phyloP scores from a whole-genome alignment of 1,284 basidiomycete genomes.

The Leccinum discolor region DNA sequence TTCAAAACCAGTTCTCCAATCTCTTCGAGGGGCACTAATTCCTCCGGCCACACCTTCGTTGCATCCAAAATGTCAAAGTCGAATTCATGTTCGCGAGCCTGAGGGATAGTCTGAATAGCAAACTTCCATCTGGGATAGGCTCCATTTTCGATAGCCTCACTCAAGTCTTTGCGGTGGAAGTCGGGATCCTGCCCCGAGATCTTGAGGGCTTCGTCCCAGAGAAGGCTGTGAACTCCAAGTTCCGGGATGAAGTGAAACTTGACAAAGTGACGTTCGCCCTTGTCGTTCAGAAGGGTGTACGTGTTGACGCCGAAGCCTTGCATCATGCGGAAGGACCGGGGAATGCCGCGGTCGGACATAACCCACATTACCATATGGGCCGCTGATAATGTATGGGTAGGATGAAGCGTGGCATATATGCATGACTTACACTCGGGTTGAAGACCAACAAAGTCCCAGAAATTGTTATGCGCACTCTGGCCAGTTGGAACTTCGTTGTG shows the following conservation, averaged over 20 bases:
- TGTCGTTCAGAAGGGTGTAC: constrained; percentile 67
- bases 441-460: constrained; percentile 80
- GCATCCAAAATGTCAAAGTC: constrained; percentile 86
- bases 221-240: constrained; percentile 79
- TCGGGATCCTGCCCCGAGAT: constrained; percentile 81
- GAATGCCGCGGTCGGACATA: constrained; percentile 81
- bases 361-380: constrained; percentile 84
- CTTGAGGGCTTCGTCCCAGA: constrained; percentile 88
- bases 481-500: constrained; percentile 71
- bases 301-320: constrained; percentile 73
- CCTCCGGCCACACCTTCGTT: constrained; percentile 84
- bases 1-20: constrained; percentile 80
- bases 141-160: constrained; percentile 74
- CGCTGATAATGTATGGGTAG: constrained; percentile 38
- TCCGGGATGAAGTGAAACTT: constrained; percentile 87
- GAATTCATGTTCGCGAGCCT: constrained; percentile 69
- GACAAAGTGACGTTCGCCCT: constrained; percentile 74
- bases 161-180: constrained; percentile 80
- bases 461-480: constrained; percentile 78
- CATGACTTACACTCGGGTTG: constrained; percentile 54
- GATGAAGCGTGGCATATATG: background rate
- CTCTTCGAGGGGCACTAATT: constrained; percentile 71
- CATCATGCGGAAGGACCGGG: constrained; percentile 84
- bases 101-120: constrained; percentile 73
- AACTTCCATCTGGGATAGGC: constrained; percentile 76